phyloP scores from a whole-genome alignment of 495 filamentous ascomycete species.

The Geopyxis carbonaria region DNA sequence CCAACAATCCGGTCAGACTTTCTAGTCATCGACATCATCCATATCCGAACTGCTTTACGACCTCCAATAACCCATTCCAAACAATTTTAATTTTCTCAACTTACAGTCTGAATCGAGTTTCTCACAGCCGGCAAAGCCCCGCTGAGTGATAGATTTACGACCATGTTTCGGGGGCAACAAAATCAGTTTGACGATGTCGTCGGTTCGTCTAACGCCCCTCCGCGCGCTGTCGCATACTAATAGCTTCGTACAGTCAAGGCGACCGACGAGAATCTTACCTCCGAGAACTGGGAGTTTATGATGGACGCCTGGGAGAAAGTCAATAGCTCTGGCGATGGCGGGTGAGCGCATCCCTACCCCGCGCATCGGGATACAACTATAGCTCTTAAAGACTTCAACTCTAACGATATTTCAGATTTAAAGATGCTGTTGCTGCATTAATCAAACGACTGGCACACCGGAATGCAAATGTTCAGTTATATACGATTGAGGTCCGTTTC shows the following conservation, averaged over 20 bases:
- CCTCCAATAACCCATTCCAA: too few relatives aligned
- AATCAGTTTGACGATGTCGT: slow-evolving; percentile 70
- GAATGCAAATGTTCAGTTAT: slow-evolving; percentile 98
- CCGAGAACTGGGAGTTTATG: slow-evolving; percentile 97
- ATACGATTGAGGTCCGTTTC: slow-evolving; percentile 85
- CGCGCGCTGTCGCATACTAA: slow-evolving; percentile 2
- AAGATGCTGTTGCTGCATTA: slow-evolving; percentile 82
- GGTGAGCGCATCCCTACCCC: slow-evolving; percentile 31
- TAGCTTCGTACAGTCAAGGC: slow-evolving; percentile 56
- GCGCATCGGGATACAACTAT: not conserved
- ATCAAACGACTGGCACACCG: slow-evolving; percentile 93
- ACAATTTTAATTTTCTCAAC: too few relatives aligned
- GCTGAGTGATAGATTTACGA: too few relatives aligned
- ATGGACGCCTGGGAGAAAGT: slow-evolving; percentile 98
- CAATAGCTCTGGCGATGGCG: slow-evolving; percentile 38
- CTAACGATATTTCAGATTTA: slow-evolving; percentile 43
- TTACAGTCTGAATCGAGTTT: too few relatives aligned
- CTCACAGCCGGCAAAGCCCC: too few relatives aligned
- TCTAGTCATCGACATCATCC: too few relatives aligned
- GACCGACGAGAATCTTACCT: slow-evolving; percentile 94
- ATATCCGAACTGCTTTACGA: too few relatives aligned
- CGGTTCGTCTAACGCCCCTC: slow-evolving; percentile 35
- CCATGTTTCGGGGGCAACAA: slow-evolving; percentile 64
- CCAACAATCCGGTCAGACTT: too few relatives aligned
- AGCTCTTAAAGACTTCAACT: too few relatives aligned